These are phyloP conservation scores for Aureobasidium mangrovei DNA, from an alignment of 2,329 filamentous ascomycete species.

Conservation along the genomic window DNA sequence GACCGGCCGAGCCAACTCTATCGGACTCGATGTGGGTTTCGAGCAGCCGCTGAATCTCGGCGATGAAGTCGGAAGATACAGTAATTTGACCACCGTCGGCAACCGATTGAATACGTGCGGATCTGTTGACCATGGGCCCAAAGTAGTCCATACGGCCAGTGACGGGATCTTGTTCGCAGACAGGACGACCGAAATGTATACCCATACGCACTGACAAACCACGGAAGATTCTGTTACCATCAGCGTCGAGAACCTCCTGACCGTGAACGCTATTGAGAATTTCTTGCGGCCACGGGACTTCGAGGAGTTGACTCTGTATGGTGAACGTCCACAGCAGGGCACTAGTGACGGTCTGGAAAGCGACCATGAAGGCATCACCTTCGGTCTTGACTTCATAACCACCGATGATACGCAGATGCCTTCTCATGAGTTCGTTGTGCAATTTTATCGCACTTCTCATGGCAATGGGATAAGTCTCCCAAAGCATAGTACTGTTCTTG, in stretches of 20 bases:
- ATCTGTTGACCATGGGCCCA: constrained; percentile 97
- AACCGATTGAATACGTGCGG: constrained; percentile 84
- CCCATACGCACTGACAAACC: constrained; percentile 96
- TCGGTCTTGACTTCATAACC: constrained; percentile 99
- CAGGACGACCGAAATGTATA: constrained; percentile 87
- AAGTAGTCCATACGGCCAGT: constrained; percentile 99
- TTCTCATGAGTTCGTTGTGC: constrained; percentile 93
- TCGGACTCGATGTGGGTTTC: constrained; percentile 85
- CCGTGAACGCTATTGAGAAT: constrained; percentile 81
- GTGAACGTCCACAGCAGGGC: constrained; percentile 95
- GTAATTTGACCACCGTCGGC: constrained; percentile 96
- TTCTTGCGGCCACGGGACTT: constrained; percentile 88
- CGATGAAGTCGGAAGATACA: constrained; percentile 93
- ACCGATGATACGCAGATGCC: constrained; percentile 85
- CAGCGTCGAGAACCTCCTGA: constrained; percentile 71
- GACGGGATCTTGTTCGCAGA: constrained; percentile 91
- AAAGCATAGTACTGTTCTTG: constrained; percentile 92
- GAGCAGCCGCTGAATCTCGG: constrained; percentile 83
- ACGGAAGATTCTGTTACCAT: constrained; percentile 83
- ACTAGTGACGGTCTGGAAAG: constrained; percentile 90
- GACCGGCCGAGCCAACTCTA: constrained; percentile 56
- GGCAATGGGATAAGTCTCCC: constrained; percentile 89
- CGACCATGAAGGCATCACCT: constrained; percentile 99
- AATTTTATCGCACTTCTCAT: constrained; percentile 97
- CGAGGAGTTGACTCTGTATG: constrained; percentile 77